Evolutionary conservation across 1,139 yeast species (phyloP).

Genomic region (Hansenula lynferdii): DNA sequence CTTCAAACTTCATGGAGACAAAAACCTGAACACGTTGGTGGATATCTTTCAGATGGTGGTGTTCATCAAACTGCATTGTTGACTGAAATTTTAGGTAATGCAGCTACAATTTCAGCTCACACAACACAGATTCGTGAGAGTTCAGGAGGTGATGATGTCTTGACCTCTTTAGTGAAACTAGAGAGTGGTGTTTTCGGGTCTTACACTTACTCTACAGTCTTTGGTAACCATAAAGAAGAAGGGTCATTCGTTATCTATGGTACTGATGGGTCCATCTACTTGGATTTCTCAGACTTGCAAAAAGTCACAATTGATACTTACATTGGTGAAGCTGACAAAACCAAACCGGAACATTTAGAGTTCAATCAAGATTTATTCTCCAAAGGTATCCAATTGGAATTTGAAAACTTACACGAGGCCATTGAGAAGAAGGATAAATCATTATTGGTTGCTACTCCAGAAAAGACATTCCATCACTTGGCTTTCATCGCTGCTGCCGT

Average conservation of each 20-base stretch:
- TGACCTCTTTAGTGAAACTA: constrained; percentile 59
- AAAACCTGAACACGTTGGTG: constrained; percentile 83
- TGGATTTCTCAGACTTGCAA: constrained; percentile 49
- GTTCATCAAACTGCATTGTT: constrained; percentile 85
- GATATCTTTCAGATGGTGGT: constrained; percentile 85
- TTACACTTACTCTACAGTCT: constrained; percentile 79
- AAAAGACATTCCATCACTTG: constrained; percentile 79
- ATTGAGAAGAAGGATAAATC: constrained; percentile 58
- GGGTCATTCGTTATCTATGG: constrained; percentile 66
- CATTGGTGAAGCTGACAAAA: constrained; percentile 40
- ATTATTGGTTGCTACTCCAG: constrained; percentile 53
- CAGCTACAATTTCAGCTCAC: constrained; percentile 59
- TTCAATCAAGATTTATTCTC: constrained; percentile 28
- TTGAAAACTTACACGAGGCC: constrained; percentile 22
- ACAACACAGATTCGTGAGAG: constrained; percentile 66
- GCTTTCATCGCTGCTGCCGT: constrained; percentile 80
- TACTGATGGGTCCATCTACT: constrained; percentile 62
- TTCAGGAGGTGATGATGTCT: constrained; percentile 73
- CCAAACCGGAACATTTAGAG: constrained; percentile 33
- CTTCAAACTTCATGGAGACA: constrained; percentile 73
- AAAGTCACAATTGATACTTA: constrained; percentile 39
- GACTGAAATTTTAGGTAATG: constrained; percentile 71
- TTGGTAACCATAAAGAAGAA: constrained; percentile 71
- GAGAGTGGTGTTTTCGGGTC: constrained; percentile 67
- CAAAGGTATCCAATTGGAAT: background rate